phyloP scores from a whole-genome alignment of 768 basidiomycete genomes.

The Lentinula raphanica region DNA sequence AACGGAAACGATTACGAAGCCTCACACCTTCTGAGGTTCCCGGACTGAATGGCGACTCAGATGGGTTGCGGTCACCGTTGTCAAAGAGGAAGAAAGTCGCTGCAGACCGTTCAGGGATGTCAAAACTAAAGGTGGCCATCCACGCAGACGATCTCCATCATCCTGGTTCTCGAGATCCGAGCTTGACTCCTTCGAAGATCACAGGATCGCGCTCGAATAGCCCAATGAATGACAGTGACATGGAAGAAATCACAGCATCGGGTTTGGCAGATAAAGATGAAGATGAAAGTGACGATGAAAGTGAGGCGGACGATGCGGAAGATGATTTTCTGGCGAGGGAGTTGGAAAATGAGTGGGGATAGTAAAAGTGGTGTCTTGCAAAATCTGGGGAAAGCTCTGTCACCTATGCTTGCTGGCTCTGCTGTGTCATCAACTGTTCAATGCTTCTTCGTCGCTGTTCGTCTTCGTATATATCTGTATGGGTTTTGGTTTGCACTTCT shows the following conservation, averaged over 20 bases:
- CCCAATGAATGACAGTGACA: neutral
- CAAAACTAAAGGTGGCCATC: conserved; percentile 64
- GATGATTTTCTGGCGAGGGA: conserved; percentile 82
- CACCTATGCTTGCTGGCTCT: too few species aligned
- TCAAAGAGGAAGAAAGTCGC: conserved; percentile 78
- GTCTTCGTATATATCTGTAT: neutral
- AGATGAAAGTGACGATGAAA: conserved; percentile 37
- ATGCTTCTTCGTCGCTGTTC: neutral
- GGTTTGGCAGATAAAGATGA: conserved; percentile 32
- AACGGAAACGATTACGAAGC: conserved; percentile 69
- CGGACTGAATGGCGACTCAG: conserved; percentile 36
- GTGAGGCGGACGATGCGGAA: conserved; percentile 50
- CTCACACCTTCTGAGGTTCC: conserved; percentile 57
- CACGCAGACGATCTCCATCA: conserved; percentile 45
- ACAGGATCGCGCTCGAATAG: neutral
- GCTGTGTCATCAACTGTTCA: conserved; percentile 1
- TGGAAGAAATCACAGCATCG: conserved; percentile 8
- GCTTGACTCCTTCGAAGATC: conserved; percentile 10
- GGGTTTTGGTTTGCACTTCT: neutral
- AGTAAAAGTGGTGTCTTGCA: too few species aligned
- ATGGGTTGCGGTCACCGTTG: conserved; percentile 58
- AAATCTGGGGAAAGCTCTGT: too few species aligned
- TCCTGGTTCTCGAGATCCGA: conserved; percentile 9
- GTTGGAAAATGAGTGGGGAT: conserved; percentile 75
- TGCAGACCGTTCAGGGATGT: conserved; percentile 58